A percentile compares a stretch with the other conserved stretches of the same genome.
Evolutionary conservation across 805 yeast species (phyloP).

Genomic region (Hemisphaericaspora nanyangensis): DNA sequence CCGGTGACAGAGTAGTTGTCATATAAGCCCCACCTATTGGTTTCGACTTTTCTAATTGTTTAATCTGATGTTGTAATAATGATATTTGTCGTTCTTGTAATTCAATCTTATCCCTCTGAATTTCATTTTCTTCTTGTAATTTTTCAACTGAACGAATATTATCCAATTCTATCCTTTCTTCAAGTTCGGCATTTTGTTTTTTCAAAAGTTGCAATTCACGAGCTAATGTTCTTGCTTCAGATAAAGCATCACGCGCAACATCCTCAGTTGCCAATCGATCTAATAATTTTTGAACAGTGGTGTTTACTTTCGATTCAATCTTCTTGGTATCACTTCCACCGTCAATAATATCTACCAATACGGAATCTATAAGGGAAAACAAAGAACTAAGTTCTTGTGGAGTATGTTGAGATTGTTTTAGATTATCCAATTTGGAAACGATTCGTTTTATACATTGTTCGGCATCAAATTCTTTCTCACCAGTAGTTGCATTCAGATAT

Average conservation of each 20-base stretch:
- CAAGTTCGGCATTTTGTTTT: constrained; percentile 18
- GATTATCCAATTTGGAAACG: constrained; percentile 19
- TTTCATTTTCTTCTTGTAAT: constrained; percentile 19
- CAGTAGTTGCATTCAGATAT: background rate
- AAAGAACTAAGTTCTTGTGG: constrained; percentile 21
- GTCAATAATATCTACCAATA: constrained; percentile 27
- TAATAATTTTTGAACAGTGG: constrained; percentile 31
- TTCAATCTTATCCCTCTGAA: constrained; percentile 19
- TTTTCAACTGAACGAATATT: constrained; percentile 16
- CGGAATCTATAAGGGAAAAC: constrained; percentile 25
- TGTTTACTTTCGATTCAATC: constrained; percentile 22
- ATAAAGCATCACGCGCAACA: constrained; percentile 30
- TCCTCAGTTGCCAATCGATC: constrained; percentile 33
- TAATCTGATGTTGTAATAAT: constrained; percentile 20
- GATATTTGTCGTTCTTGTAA: constrained; percentile 23
- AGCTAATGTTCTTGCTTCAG: constrained; percentile 25
- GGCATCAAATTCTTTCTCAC: background rate
- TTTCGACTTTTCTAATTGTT: constrained; percentile 17
- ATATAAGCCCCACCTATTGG: background rate
- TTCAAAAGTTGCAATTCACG: constrained; percentile 19
- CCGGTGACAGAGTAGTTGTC: background rate
- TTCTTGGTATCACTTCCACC: constrained; percentile 17
- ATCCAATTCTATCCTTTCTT: constrained; percentile 19
- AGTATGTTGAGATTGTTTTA: constrained; percentile 21
- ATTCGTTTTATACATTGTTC: constrained; percentile 17